phyloP scores from a whole-genome alignment of 2,329 filamentous ascomycete genomes.

The Thielaviopsis cerberus region DNA sequence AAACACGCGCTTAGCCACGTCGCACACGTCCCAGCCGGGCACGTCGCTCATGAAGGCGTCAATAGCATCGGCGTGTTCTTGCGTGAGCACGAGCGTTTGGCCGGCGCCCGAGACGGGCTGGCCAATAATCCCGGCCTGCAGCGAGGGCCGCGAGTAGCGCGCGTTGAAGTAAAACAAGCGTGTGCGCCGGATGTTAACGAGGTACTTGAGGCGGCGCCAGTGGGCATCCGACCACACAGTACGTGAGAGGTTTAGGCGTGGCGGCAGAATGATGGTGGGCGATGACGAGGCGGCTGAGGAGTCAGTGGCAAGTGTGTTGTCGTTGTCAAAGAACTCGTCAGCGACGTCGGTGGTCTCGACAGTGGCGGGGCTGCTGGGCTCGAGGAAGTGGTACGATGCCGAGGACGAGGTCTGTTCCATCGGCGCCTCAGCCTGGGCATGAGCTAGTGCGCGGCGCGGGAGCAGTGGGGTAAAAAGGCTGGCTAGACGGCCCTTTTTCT shows the following conservation, averaged over 20 bases:
- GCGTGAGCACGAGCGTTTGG: constrained; percentile 28
- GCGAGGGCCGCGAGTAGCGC: constrained; percentile 7
- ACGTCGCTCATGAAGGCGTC: constrained; percentile 32
- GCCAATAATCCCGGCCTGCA: constrained; percentile 24
- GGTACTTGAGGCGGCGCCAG: constrained; percentile 33
- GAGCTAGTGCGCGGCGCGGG: background rate
- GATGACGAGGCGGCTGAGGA: constrained; percentile 17
- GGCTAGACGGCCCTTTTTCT: background rate
- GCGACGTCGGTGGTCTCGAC: background rate
- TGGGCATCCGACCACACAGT: constrained; percentile 31
- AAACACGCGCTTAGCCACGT: constrained; percentile 34
- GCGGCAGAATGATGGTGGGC: constrained; percentile 11
- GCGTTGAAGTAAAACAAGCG: constrained; percentile 22
- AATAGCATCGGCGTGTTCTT: constrained; percentile 40
- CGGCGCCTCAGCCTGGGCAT: background rate
- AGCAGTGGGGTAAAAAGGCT: constrained; percentile 7
- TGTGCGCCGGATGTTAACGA: constrained; percentile 29
- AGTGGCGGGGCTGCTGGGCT: background rate
- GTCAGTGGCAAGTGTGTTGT: constrained; percentile 17
- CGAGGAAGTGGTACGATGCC: constrained; percentile 9
- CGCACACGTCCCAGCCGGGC: constrained; percentile 29
- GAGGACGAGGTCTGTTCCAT: constrained; percentile 1
- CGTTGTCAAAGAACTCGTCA: constrained; percentile 17
- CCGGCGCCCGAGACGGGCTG: constrained; percentile 29
- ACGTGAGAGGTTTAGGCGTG: constrained; percentile 20